phyloP scores from a whole-genome alignment of 2,329 filamentous ascomycete species.

The Pseudogymnoascus sp. region DNA sequence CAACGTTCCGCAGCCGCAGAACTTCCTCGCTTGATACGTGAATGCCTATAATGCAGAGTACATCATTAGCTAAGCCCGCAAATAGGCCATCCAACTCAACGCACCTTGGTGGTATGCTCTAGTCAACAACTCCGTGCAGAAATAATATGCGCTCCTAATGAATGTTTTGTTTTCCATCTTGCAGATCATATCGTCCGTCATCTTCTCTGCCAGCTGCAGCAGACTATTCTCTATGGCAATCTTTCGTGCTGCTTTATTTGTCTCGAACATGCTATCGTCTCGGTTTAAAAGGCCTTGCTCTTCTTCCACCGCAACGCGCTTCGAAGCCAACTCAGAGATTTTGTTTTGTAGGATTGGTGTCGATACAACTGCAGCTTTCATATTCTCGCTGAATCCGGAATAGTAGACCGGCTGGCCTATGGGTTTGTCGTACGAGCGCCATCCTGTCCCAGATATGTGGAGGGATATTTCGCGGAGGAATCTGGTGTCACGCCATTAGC shows the following conservation, averaged over 20 bases:
- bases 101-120: slow-evolving; percentile 86
- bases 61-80: background rate
- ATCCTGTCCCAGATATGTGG: slow-evolving; percentile 87
- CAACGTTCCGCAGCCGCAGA: slow-evolving; percentile 69
- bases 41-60: slow-evolving; percentile 43
- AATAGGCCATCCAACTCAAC: slow-evolving; percentile 1
- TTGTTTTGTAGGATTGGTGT: slow-evolving; percentile 67
- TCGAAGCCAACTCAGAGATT: slow-evolving; percentile 68
- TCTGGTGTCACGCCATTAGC: slow-evolving; percentile 30
- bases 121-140: slow-evolving; percentile 78
- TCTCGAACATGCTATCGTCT: slow-evolving; percentile 45
- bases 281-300: slow-evolving; percentile 59
- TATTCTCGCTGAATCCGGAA: slow-evolving; percentile 80
- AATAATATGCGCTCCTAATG: slow-evolving; percentile 85
- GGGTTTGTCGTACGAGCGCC: slow-evolving; percentile 86
- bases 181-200: slow-evolving; percentile 95
- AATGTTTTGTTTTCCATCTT: slow-evolving; percentile 96
- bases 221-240: slow-evolving; percentile 64
- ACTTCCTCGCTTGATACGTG: slow-evolving; percentile 96
- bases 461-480: slow-evolving; percentile 91
- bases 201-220: slow-evolving; percentile 71
- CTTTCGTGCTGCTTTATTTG: slow-evolving; percentile 46
- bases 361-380: slow-evolving; percentile 69
- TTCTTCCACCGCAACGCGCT: slow-evolving; percentile 67
- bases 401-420: slow-evolving; percentile 94